Evolutionary conservation across 78 protist genomes (phyloP), one percentile per base, ranked within the genome.

Genomic region (Dictyostelium brefeldianum): DNA sequence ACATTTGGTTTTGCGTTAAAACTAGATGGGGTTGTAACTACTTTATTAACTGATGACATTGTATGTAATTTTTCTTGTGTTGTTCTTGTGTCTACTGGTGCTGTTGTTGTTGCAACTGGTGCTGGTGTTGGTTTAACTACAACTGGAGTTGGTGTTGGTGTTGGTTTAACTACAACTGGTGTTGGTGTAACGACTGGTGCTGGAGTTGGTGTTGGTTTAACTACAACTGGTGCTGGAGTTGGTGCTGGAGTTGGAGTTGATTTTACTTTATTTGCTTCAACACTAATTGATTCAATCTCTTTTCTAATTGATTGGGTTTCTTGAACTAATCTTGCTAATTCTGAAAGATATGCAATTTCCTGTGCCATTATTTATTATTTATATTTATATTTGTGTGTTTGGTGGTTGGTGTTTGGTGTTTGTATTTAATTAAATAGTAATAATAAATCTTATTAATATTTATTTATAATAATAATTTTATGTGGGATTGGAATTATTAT

Each of bases 281-380:
- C n/a, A 64, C 81, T 85, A 54, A 85, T 74, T 8, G 80, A 48
- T 18, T 85, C 92, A 17, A 85, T 48, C 31, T 85, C 92, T 31
- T 74, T 85, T 48, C 79, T 85, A 29, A 85, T 85, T 17, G 67
- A 53, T 25, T 62, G 51, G 2, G 92, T 65, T 64, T 85, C 92
- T 41, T 85, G 80, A 20, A 48, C 57, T 46, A 85, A 77, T 27
- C 17, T 64, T 22, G 92, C 92, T 50, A 77, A 65, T 18, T 18
- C 27, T 46, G 25, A 18, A 20, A 77, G 43, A 14, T 29, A 25
- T 43, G 54, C 20, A 56, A 77, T 62, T 84, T 85, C 82, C 82
- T 77, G 69, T 74, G 48, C 41, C 64, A 53, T 78, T 78, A 27
- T 53, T 62, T n/a, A 62, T 22, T 3, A n/a, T 62, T 62, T 27